Base-by-base conservation (phyloP, 352 stramenopile species). In the Pythium diclinum region DNA sequence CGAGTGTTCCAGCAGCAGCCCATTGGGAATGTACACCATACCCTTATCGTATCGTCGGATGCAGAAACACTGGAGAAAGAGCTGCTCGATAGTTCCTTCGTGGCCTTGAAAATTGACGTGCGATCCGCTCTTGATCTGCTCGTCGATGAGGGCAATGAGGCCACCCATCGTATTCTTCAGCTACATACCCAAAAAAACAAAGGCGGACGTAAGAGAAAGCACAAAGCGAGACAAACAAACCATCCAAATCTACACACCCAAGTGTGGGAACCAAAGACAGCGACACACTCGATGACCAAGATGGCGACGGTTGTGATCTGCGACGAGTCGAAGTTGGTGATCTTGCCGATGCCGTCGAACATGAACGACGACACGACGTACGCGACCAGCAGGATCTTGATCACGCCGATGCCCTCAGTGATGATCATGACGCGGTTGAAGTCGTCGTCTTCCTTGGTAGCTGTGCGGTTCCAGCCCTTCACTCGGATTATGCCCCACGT, bases 341-440 rank as follows among this genome's bases (percentile, higher is more conserved):
- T 90, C 53, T 76, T 55, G 28, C 79, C 85, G 33, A 95, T 88
- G 54, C 89, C 84, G 62, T 90, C 84, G 46, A 95, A 79, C 64
- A 95, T 93, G 58, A 87, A 92, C 28, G 79, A 83, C n/a, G 85
- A 93, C 21, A 93, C 77, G n/a, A 95, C 83, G 3, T 83, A 73
- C 5, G 81, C 80, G n/a, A 91, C 73, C n/a, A 95, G 63, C 56
- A 93, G 54, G 58, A 93, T 80, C 65, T 91, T 90, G 72, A 95
- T 92, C 32, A 94, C 86, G 17, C 77, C 79, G 67, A 95, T 92
- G 54, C 84, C 81, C 60, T 95, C 86, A 0, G 84, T 92, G 63
- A 95, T 83, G 72, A 95, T 93, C 86, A 95, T 89, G 13, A 92
- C 79, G 53, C 85, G 73, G 71, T 83, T 91, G 61, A 92, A 91